A percentile compares a stretch with the other conserved stretches of the same genome.
Evolutionary conservation across 2,329 filamentous ascomycete genomes (phyloP).

Genomic region (Calycina herbarum): DNA sequence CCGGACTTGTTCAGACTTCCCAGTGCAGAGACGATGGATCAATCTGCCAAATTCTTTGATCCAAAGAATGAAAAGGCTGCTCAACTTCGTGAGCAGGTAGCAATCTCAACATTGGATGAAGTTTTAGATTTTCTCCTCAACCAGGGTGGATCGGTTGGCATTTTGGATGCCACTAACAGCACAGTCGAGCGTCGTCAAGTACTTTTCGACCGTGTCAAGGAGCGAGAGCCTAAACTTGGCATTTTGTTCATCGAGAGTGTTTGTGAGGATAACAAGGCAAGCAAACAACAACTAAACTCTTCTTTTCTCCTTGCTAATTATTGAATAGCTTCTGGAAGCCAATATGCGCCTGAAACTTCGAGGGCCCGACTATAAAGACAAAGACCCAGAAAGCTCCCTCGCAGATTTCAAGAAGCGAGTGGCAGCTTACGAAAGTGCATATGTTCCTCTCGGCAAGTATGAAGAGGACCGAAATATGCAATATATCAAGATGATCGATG

Average conservation of each 20-base stretch:
- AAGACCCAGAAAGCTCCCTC: conserved; percentile 82
- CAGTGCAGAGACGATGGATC: conserved; percentile 64
- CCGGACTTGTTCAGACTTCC: conserved; percentile 25
- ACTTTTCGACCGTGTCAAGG: conserved; percentile 79
- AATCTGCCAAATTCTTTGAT: conserved; percentile 92
- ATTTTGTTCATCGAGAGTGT: conserved; percentile 95
- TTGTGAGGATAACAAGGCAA: conserved; percentile 73
- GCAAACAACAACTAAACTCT: conserved; percentile 21
- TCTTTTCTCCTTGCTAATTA: conserved; percentile 15
- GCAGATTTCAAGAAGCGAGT: conserved; percentile 93
- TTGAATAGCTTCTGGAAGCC: conserved; percentile 70
- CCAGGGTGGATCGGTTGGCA: conserved; percentile 83
- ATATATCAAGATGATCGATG: conserved; percentile 95
- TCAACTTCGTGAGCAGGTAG: conserved; percentile 84
- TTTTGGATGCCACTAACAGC: conserved; percentile 96
- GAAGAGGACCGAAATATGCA: conserved; percentile 90
- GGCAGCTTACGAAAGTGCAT: conserved; percentile 89
- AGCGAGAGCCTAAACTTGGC: conserved; percentile 81
- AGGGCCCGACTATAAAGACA: conserved; percentile 92
- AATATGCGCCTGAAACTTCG: conserved; percentile 98
- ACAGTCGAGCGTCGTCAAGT: conserved; percentile 82
- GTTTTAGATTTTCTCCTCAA: conserved; percentile 84
- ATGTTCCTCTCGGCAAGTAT: conserved; percentile 84
- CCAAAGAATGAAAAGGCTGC: conserved; percentile 81
- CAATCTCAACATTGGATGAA: conserved; percentile 89